Conservation (phyloP, 345 rosid species). For the Erucastrum elatum region DNA sequence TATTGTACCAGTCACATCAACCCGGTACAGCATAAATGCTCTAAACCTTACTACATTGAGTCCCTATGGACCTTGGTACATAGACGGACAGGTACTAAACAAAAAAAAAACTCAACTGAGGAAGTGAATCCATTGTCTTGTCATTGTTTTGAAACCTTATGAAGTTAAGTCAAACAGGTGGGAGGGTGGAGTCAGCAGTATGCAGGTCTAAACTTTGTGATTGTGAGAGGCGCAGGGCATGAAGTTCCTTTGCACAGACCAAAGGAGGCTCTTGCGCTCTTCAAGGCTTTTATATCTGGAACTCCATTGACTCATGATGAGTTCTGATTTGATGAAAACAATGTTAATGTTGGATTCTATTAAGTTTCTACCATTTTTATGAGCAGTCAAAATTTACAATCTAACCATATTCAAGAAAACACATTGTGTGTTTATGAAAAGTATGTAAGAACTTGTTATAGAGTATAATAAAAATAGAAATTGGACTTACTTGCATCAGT, state of each 20-base stretch:
- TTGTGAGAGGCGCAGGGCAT: conserved; percentile 88
- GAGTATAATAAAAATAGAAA: neutral
- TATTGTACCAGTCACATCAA: conserved; percentile 82
- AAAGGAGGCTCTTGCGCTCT: conserved; percentile 64
- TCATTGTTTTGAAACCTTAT: neutral
- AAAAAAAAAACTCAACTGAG: neutral
- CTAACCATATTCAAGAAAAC: neutral
- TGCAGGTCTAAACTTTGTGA: conserved; percentile 77
- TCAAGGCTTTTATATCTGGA: conserved; percentile 78
- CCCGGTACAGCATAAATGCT: conserved; percentile 82
- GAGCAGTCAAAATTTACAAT: neutral
- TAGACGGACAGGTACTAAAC: conserved; percentile 65
- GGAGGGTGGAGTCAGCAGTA: conserved; percentile 96
- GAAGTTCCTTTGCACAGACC: conserved; percentile 92
- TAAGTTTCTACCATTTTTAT: conserved; percentile 8
- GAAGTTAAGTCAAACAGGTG: conserved; percentile 52
- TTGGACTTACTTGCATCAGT: no score
- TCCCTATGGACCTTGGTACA: conserved; percentile 77
- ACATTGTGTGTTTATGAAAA: neutral
- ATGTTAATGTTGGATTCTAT: neutral
- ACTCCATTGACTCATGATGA: conserved; percentile 38
- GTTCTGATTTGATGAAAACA: conserved; percentile 2
- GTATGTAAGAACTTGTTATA: neutral
- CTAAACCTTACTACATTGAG: conserved; percentile 65
- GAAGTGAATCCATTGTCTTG: neutral